Conservation (phyloP, 306 rosid species). For the Prosopis cineraria region DNA sequence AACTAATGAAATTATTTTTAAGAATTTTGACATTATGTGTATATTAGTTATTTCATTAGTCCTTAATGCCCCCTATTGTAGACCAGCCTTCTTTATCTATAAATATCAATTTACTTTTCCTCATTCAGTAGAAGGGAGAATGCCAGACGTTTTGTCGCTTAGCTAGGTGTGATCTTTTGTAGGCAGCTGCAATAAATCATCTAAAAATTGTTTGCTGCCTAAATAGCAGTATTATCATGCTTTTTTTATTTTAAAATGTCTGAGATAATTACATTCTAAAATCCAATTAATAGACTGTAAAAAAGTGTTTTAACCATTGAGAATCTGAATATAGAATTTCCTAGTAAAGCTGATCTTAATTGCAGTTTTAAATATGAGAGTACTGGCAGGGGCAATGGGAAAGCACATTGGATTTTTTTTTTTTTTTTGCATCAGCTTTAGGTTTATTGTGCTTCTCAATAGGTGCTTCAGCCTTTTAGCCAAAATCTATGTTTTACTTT, state of each 20-base stretch:
- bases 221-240: not conserved
- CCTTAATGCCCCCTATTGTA: not conserved
- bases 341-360: not conserved
- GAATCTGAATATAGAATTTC: too few relatives aligned
- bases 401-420: not conserved
- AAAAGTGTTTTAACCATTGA: not conserved
- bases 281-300: not conserved
- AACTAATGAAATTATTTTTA: not conserved
- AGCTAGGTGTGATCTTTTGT: not conserved
- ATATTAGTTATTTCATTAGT: not conserved
- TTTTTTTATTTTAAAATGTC: not conserved
- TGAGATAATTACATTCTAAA: not conserved
- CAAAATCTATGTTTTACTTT: conserved; percentile 23
- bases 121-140: not conserved
- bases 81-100: not conserved
- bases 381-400: not conserved
- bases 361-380: not conserved
- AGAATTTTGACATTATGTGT: not conserved
- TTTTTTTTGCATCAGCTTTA: not conserved
- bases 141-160: not conserved
- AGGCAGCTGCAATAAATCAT: not conserved
- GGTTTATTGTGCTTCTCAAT: not conserved
- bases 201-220: not conserved
- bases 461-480: not conserved
- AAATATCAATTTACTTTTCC: not conserved